Evolutionary conservation across 2,329 filamentous ascomycete species (phyloP).

Genomic region (Fusarium robinianum): DNA sequence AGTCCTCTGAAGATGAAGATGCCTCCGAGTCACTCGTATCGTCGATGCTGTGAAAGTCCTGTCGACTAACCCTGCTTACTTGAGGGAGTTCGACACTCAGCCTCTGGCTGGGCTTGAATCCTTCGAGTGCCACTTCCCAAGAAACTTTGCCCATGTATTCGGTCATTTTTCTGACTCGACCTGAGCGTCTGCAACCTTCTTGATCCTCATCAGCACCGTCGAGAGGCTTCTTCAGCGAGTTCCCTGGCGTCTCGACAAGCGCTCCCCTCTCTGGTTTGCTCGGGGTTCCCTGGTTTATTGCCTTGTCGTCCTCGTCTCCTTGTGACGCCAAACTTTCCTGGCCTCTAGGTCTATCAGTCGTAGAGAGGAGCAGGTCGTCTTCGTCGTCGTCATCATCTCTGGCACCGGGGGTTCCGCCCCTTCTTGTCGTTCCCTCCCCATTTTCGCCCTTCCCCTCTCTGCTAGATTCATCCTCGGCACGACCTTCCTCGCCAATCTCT

Average conservation of each 20-base stretch:
- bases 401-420: slow-evolving; percentile 1
- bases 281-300: background rate
- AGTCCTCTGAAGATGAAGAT: no score
- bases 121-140: slow-evolving; percentile 33
- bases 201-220: slow-evolving; percentile 10
- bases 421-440: no score
- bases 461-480: no score
- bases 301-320: slow-evolving; percentile 6
- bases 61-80: slow-evolving; percentile 4
- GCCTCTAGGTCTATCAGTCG: no score
- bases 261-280: background rate
- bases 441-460: no score
- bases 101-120: slow-evolving; percentile 8
- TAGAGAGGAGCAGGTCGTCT: slow-evolving; percentile 31
- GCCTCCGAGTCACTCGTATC: no score
- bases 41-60: slow-evolving; percentile 19
- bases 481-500: slow-evolving; percentile 7
- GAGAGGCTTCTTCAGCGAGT: background rate
- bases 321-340: background rate
- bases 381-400: slow-evolving; percentile 30
- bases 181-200: slow-evolving; percentile 31
- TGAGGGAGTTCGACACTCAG: slow-evolving; percentile 22
- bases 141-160: slow-evolving; percentile 40
- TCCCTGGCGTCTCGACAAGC: slow-evolving; percentile 3
- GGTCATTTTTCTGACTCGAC: slow-evolving; percentile 36